Conservation (phyloP, 208 protist species). For the Balamuthia mandrillaris region DNA sequence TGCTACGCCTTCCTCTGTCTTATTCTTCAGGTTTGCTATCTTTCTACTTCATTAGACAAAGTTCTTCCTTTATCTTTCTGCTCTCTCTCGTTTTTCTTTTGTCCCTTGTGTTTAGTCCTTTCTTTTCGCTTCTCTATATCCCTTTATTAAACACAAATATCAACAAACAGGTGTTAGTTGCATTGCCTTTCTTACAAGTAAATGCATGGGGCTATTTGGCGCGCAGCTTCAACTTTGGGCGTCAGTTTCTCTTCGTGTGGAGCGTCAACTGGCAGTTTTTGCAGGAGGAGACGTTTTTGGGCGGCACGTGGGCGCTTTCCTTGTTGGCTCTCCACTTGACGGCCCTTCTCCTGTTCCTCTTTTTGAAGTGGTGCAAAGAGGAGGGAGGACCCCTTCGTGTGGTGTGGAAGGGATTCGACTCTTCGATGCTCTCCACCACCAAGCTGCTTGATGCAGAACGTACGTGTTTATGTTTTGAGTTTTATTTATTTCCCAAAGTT, state of each 20-base stretch:
- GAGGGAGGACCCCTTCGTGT: background rate
- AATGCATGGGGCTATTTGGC: conserved; percentile 64
- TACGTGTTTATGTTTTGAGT: background rate
- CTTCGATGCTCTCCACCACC: background rate
- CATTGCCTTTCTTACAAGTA: conserved; percentile 64
- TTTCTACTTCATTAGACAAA: background rate
- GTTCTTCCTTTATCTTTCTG: too few species aligned
- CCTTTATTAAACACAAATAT: background rate
- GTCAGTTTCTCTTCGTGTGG: conserved; percentile 20
- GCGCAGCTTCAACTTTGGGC: conserved; percentile 72
- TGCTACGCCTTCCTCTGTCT: background rate
- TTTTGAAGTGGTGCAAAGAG: background rate
- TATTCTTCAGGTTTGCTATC: background rate
- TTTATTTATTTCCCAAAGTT: background rate
- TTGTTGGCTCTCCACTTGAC: background rate
- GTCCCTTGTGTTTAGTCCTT: too few species aligned
- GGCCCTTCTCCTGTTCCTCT: conserved; percentile 29
- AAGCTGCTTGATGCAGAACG: background rate
- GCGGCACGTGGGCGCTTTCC: background rate
- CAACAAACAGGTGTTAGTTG: conserved; percentile 60
- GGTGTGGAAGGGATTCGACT: background rate
- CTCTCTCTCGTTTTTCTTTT: too few species aligned
- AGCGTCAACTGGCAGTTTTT: conserved; percentile 76
- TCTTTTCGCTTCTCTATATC: background rate
- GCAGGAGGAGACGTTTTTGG: conserved; percentile 59